Evolutionary conservation across 2,329 filamentous ascomycete genomes (phyloP), one percentile per base, ranked within the genome.

Genomic region (Chrysosporium queenslandicum): DNA sequence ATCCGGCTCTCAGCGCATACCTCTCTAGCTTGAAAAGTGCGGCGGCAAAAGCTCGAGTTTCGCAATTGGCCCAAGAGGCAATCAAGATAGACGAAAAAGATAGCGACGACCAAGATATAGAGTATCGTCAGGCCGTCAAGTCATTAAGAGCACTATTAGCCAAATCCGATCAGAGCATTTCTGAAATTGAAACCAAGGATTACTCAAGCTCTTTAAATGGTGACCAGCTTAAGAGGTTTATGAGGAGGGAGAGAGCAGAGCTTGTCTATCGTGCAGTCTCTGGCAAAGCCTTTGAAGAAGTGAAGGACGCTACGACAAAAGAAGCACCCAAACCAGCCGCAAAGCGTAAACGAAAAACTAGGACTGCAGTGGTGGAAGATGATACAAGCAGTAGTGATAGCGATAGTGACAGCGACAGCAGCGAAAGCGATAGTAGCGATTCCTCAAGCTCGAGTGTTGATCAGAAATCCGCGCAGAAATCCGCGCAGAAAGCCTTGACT

Each of bases 1-100:
- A 87, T 54, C 71, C 78, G 43, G 75, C 81, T 20, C 80, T 96
- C 39, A 80, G 85, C 64, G 76, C 80, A 48, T 97, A 96, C 70
- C 80, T 96, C 58, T 74, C 78, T 53, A 87, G 88, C 47, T 71
- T 96, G 52, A 83, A 90, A 71, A 86, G 89, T 34, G 80, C 79
- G 56, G 82, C 82, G 4, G 81, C 87, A 51, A 79, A 81, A 52
- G 76, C 63, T 37, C 63, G 87, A 52, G 70, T 95, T 56, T 75
- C 76, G 36, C 77, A 87, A 60, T 74, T 78, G 52, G 87, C 87
- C 21, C 72, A 80, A 54, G 77, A 82, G 48, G 69, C 83, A 46
- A 75, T 82, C 49, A 64, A 66, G 50, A 57, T 53, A 21, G 66
- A 70, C 54, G 59, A 77, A 2, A 37, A 55, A 29, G 53, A 56